phyloP scores from a whole-genome alignment of 192 early-diverging fungal species.

The Coemansia sp. region DNA sequence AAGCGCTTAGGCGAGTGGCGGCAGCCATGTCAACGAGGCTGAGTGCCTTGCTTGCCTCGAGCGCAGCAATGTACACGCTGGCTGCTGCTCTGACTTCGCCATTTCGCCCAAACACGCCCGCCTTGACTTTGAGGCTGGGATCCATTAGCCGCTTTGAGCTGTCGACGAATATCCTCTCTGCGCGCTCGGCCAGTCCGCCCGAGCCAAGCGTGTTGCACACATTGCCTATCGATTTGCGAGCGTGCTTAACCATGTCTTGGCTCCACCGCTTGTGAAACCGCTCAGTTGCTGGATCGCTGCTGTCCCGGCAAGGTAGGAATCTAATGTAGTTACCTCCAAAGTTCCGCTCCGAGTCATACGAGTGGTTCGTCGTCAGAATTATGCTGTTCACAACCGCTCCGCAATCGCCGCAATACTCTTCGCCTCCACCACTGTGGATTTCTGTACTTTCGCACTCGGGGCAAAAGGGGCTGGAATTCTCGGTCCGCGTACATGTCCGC shows the following conservation, averaged over 20 bases:
- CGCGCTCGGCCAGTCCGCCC: slow-evolving; percentile 15
- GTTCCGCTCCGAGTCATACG: slow-evolving; percentile 14
- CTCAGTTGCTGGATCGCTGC: slow-evolving; percentile 3
- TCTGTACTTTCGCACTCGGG: slow-evolving; percentile 6
- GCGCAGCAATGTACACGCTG: slow-evolving; percentile 37
- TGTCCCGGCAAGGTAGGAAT: background rate
- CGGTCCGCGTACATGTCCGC: background rate
- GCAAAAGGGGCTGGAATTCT: background rate
- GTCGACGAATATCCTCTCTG: slow-evolving; percentile 26
- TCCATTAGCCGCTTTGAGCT: slow-evolving; percentile 1
- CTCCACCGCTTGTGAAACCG: slow-evolving; percentile 29
- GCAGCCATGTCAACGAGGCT: slow-evolving; percentile 25
- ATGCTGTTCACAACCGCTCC: slow-evolving; percentile 31
- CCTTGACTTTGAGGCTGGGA: background rate
- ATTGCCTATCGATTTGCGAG: background rate
- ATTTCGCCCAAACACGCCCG: slow-evolving; percentile 21
- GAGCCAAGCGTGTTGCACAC: slow-evolving; percentile 8
- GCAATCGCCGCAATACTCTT: slow-evolving; percentile 42
- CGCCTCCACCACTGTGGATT: slow-evolving; percentile 12
- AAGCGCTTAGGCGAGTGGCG: slow-evolving; percentile 17
- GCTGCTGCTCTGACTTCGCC: slow-evolving; percentile 14
- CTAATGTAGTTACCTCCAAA: slow-evolving; percentile 14
- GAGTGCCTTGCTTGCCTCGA: slow-evolving; percentile 15
- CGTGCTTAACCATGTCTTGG: slow-evolving; percentile 14
- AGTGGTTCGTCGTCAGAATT: slow-evolving; percentile 15